These are phyloP conservation scores for Moniliophthora roreri DNA, from an alignment of 1,284 basidiomycete species.

Conservation along the genomic window DNA sequence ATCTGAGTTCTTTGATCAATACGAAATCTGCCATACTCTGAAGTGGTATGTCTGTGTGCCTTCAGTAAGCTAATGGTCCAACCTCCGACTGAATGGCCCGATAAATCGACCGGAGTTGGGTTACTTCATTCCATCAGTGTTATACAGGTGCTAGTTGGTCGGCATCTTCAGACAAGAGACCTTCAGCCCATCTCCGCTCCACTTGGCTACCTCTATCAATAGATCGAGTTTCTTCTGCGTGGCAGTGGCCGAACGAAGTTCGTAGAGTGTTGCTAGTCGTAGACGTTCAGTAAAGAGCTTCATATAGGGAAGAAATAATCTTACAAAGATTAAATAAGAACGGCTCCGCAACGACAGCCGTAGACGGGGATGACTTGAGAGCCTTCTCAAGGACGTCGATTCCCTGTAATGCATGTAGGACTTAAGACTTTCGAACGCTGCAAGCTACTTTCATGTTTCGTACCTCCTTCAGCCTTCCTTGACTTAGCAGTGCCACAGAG, in stretches of 20 bases:
- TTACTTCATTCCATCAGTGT: no score
- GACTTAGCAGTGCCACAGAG: slow-evolving; percentile 65
- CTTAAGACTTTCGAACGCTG: background rate
- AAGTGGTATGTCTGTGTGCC: no score
- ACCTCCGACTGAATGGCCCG: no score
- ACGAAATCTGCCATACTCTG: no score
- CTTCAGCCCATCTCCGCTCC: slow-evolving; percentile 78
- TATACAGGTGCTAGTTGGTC: slow-evolving; percentile 23
- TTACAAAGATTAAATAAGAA: slow-evolving; percentile 80
- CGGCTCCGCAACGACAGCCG: slow-evolving; percentile 71
- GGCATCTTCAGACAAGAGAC: slow-evolving; percentile 82
- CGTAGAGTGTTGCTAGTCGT: slow-evolving; percentile 71
- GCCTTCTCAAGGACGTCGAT: slow-evolving; percentile 67
- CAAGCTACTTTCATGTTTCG: slow-evolving; percentile 9
- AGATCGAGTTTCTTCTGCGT: slow-evolving; percentile 72
- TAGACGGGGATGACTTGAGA: slow-evolving; percentile 60
- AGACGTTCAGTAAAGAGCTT: background rate
- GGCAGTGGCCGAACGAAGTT: slow-evolving; percentile 68
- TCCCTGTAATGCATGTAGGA: slow-evolving; percentile 37
- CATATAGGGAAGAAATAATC: slow-evolving; percentile 24
- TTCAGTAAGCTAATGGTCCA: no score
- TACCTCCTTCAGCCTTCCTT: slow-evolving; percentile 73
- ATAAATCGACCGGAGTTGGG: no score
- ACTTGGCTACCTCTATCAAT: slow-evolving; percentile 72
- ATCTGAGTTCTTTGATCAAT: background rate